phyloP scores from a whole-genome alignment of 176 grass and related monocot species.

The Rhipidocladum racemiflorum region DNA sequence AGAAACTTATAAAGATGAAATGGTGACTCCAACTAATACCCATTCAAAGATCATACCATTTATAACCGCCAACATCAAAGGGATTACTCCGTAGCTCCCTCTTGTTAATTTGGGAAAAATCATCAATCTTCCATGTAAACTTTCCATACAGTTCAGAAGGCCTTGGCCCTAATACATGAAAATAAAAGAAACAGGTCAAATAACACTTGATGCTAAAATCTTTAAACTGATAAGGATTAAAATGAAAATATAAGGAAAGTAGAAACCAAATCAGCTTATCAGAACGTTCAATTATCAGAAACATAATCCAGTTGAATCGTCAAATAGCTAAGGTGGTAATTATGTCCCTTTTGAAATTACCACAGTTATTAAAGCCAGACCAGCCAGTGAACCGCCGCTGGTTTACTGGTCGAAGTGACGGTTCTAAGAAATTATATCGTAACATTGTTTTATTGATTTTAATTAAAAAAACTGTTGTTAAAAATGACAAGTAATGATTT shows the following conservation, averaged over 20 bases:
- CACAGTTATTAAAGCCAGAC: neutral
- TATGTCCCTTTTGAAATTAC: neutral
- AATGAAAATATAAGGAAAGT: slow-evolving; percentile 19
- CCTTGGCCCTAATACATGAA: slow-evolving; percentile 67
- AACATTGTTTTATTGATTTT: neutral
- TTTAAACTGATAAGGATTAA: neutral
- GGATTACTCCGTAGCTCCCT: slow-evolving; percentile 86
- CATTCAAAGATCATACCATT: slow-evolving; percentile 58
- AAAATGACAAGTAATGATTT: neutral
- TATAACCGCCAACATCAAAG: slow-evolving; percentile 96
- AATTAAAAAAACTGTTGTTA: neutral
- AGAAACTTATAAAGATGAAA: slow-evolving; percentile 17
- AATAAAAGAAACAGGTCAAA: slow-evolving; percentile 36
- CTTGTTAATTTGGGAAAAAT: slow-evolving; percentile 97
- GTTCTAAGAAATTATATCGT: neutral
- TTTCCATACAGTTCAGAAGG: slow-evolving; percentile 83
- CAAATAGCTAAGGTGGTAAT: slow-evolving; percentile 9
- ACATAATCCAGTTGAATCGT: neutral
- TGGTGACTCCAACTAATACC: neutral
- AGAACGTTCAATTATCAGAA: neutral
- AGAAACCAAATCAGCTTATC: slow-evolving; percentile 12
- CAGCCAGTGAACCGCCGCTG: neutral
- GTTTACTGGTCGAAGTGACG: neutral
- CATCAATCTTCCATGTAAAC: slow-evolving; percentile 97
- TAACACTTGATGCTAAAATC: slow-evolving; percentile 12